phyloP scores from a whole-genome alignment of 140 eudicot species.

The Bidens hawaiensis region DNA sequence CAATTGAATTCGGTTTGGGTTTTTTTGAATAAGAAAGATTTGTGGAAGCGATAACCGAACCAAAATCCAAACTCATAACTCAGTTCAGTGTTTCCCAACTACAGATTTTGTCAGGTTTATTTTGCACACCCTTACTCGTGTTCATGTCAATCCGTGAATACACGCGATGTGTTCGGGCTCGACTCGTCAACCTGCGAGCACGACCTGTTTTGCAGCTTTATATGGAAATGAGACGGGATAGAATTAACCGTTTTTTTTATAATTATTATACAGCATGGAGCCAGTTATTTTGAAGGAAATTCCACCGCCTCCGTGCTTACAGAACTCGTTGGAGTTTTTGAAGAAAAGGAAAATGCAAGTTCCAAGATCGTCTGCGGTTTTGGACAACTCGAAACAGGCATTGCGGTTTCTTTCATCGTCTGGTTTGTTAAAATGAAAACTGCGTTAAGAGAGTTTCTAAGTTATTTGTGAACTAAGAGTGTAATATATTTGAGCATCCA shows the following conservation, averaged over 20 bases:
- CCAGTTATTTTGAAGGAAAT: slow-evolving; percentile 68
- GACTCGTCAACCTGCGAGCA: too few species aligned
- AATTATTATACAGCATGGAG: slow-evolving; percentile 43
- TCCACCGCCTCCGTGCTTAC: slow-evolving; percentile 74
- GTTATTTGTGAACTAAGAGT: not conserved
- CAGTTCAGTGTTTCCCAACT: too few species aligned
- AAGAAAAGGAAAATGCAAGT: slow-evolving; percentile 73
- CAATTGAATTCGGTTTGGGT: too few species aligned
- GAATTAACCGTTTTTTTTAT: not conserved
- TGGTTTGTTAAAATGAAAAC: slow-evolving; percentile 40
- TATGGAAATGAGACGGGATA: not conserved
- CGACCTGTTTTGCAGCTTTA: too few species aligned
- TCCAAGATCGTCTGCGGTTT: slow-evolving; percentile 75
- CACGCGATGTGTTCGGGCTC: too few species aligned
- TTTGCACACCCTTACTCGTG: too few species aligned
- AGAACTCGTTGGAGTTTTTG: slow-evolving; percentile 74
- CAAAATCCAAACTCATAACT: too few species aligned
- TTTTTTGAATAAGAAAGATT: too few species aligned
- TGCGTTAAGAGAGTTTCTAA: not conserved
- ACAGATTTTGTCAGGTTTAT: too few species aligned
- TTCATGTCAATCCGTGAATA: too few species aligned
- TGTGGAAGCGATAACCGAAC: too few species aligned
- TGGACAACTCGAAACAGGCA: slow-evolving; percentile 77
- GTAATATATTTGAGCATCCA: not conserved
- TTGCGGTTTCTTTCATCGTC: slow-evolving; percentile 64